Conservation (phyloP, 2,329 filamentous ascomycete genomes). For the Diaporthe capsici region DNA sequence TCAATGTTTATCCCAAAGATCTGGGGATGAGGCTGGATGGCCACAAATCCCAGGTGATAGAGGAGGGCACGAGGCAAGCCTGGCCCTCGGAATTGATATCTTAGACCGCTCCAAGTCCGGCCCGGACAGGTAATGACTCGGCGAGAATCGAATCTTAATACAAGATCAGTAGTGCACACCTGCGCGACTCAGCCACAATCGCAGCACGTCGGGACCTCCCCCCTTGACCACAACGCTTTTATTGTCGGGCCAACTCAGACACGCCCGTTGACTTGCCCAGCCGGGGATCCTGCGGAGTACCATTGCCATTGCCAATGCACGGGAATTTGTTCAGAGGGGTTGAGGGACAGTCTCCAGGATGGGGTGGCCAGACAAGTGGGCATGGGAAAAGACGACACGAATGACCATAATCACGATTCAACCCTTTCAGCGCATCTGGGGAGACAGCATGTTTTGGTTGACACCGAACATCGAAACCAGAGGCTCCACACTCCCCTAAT, state of each 20-base stretch:
- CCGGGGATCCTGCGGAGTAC: background rate
- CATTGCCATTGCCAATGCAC: background rate
- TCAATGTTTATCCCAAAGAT: background rate
- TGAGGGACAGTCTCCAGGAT: background rate
- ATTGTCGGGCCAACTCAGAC: background rate
- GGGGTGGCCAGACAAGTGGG: background rate
- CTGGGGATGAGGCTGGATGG: constrained; percentile 1
- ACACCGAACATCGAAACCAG: background rate
- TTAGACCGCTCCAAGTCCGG: constrained; percentile 12
- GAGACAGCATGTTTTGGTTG: background rate
- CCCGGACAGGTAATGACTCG: constrained; percentile 25
- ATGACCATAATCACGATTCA: background rate
- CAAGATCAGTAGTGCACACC: background rate
- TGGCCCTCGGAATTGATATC: constrained; percentile 20
- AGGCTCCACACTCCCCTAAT: background rate
- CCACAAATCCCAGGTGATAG: background rate
- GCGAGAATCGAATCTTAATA: constrained; percentile 27
- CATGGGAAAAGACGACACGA: background rate
- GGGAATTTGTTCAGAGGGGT: no score
- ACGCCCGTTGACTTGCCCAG: background rate
- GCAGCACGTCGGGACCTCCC: background rate
- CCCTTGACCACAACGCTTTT: background rate
- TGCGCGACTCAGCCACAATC: constrained; percentile 16
- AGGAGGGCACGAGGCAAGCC: constrained; percentile 5
- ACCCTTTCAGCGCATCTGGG: background rate